phyloP scores from a whole-genome alignment of 108 stramenopile species.

The Craspedostauros australis region DNA sequence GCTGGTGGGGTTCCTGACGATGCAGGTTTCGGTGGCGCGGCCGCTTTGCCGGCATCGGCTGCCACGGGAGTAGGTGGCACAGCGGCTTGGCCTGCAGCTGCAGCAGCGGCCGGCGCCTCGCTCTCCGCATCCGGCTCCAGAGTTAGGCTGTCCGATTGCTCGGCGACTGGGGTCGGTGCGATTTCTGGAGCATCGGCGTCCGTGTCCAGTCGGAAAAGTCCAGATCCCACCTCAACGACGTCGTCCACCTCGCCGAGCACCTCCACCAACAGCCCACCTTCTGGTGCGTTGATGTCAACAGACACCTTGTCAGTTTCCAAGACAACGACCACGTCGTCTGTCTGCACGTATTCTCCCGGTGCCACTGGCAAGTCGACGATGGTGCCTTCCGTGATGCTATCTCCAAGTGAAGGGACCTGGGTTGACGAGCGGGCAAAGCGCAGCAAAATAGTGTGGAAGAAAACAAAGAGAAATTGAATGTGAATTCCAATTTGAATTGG shows the following conservation, averaged over 20 bases:
- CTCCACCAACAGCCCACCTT: conserved; percentile 83
- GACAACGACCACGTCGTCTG: conserved; percentile 81
- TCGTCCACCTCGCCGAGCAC: conserved; percentile 90
- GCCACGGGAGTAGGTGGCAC: conserved; percentile 30
- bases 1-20: conserved; percentile 36
- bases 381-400: conserved; percentile 98
- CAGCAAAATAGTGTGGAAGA: background rate
- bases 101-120: conserved; percentile 21
- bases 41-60: conserved; percentile 28
- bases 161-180: conserved; percentile 26
- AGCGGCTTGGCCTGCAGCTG: conserved; percentile 29
- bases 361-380: conserved; percentile 91
- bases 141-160: conserved; percentile 21
- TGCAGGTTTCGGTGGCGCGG: conserved; percentile 46
- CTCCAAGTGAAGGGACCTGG: conserved; percentile 90
- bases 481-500: background rate
- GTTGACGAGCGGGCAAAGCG: background rate
- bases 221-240: conserved; percentile 92
- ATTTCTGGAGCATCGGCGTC: conserved; percentile 66
- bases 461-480: background rate
- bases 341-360: conserved; percentile 70
- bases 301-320: conserved; percentile 99
- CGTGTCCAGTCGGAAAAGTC: conserved; percentile 86
- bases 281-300: conserved; percentile 83
- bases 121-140: conserved; percentile 36